Percentiles rank a stretch among this genome's conserved stretches.
Evolutionary conservation across 768 basidiomycete genomes (phyloP).

Genomic region (Cystobasidium ongulense): DNA sequence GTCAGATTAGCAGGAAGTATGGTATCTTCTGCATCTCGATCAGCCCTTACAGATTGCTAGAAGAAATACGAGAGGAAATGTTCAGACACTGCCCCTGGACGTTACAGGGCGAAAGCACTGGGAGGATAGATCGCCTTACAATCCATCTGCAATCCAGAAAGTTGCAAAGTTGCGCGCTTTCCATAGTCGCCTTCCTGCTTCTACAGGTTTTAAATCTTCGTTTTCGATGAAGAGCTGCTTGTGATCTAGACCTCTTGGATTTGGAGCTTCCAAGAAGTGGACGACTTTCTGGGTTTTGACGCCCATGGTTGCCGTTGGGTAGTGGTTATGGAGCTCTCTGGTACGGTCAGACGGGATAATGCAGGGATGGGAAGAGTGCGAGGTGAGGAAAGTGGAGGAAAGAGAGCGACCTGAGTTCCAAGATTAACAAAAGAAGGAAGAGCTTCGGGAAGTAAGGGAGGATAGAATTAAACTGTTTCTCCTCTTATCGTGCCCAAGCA

Average conservation of each 20-base stretch:
- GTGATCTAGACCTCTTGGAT: constrained; percentile 22
- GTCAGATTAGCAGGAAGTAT: neutral
- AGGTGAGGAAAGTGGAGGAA: too few relatives aligned
- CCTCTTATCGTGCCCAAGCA: too few relatives aligned
- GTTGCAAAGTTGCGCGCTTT: constrained; percentile 49
- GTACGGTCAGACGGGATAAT: too few relatives aligned
- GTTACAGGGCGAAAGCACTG: too few relatives aligned
- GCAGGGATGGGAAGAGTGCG: too few relatives aligned
- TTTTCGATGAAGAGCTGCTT: constrained; percentile 49
- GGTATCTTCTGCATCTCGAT: constrained; percentile 38
- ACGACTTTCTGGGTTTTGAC: neutral
- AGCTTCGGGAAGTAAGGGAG: too few relatives aligned
- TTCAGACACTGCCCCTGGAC: too few relatives aligned
- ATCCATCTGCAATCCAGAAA: constrained; percentile 74
- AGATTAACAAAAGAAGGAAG: too few relatives aligned
- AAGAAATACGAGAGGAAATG: neutral
- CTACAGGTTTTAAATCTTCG: constrained; percentile 64
- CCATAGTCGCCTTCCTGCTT: constrained; percentile 60
- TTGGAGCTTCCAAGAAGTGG: constrained; percentile 17
- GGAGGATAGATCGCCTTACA: constrained; percentile 42
- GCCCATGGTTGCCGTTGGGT: neutral
- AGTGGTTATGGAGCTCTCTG: too few relatives aligned
- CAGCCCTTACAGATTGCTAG: constrained; percentile 7
- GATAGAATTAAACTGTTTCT: too few relatives aligned
- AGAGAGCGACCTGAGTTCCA: too few relatives aligned